Conservation (phyloP, 2,329 filamentous ascomycete species). For the Cladosporium sp. region DNA sequence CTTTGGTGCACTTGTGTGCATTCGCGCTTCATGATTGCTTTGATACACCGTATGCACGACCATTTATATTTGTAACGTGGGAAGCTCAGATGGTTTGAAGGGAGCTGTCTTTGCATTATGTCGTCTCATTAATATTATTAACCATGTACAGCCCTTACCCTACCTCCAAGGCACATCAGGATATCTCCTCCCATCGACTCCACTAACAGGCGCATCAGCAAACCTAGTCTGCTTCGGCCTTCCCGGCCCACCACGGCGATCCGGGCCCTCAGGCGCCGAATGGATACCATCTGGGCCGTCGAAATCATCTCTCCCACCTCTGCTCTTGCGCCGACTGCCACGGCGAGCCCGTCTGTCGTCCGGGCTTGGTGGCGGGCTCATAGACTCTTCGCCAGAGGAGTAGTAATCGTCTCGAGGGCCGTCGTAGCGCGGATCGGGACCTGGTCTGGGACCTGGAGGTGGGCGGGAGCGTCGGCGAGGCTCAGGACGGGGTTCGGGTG, state of each 20-base stretch:
- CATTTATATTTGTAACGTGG: too few relatives aligned
- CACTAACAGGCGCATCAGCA: constrained; percentile 14
- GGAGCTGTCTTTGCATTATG: background rate
- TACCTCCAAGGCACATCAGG: constrained; percentile 15
- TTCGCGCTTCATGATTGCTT: too few relatives aligned
- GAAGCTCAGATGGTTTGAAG: background rate
- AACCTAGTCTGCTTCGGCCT: constrained; percentile 22
- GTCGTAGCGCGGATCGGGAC: background rate
- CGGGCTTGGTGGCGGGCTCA: constrained; percentile 3
- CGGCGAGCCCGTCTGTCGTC: constrained; percentile 11
- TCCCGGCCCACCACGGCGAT: constrained; percentile 6
- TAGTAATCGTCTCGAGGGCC: constrained; percentile 6
- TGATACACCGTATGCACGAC: too few relatives aligned
- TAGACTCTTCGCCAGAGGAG: background rate
- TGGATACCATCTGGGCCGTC: constrained; percentile 6
- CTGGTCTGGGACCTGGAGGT: background rate
- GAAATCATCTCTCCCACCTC: constrained; percentile 9
- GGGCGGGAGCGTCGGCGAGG: constrained; percentile 4
- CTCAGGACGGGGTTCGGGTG: background rate
- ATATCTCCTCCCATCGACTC: constrained; percentile 23
- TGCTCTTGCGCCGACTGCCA: constrained; percentile 15
- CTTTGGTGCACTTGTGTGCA: too few relatives aligned
- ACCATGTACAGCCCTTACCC: background rate
- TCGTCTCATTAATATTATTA: background rate
- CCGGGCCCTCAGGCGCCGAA: constrained; percentile 3